Percentiles rank a stretch among this genome's conserved stretches.
Evolutionary conservation across 345 rosid species (phyloP).

Genomic region (Raphanus raphanistrum): DNA sequence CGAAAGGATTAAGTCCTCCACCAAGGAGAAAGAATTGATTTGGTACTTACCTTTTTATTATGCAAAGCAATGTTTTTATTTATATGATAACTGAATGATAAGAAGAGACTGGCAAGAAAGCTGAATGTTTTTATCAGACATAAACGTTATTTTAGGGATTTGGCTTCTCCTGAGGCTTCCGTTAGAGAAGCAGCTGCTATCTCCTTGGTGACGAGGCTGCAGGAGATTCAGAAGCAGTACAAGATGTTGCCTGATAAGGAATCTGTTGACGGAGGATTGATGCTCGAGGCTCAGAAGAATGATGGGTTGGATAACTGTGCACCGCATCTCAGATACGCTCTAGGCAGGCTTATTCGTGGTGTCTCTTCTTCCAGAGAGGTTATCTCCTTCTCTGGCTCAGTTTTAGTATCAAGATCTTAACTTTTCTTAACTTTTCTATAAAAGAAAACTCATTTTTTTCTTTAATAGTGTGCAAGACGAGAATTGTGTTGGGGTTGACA

Average conservation of each 20-base stretch:
- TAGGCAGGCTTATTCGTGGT: conserved; percentile 85
- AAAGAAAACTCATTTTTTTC: not conserved
- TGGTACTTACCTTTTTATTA: conserved; percentile 45
- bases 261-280: conserved; percentile 49
- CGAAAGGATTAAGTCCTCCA: conserved; percentile 88
- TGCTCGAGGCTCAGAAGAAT: conserved; percentile 85
- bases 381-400: too few relatives aligned
- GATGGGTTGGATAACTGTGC: conserved; percentile 86
- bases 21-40: conserved; percentile 78
- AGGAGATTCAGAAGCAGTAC: conserved; percentile 42
- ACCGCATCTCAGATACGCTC: conserved; percentile 76
- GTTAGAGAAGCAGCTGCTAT: too few relatives aligned
- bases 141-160: too few relatives aligned
- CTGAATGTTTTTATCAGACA: too few relatives aligned
- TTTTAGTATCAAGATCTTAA: not conserved
- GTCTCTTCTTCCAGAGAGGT: conserved; percentile 96
- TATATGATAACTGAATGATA: too few relatives aligned
- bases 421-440: not conserved
- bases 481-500: conserved; percentile 90
- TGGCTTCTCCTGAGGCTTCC: too few relatives aligned
- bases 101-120: too few relatives aligned
- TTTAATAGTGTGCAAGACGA: conserved; percentile 83
- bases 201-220: too few relatives aligned
- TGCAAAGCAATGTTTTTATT: too few relatives aligned
- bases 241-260: conserved; percentile 54